Base-by-base conservation (phyloP, 306 rosid species). In the Vigna reflexopilosa region DNA sequence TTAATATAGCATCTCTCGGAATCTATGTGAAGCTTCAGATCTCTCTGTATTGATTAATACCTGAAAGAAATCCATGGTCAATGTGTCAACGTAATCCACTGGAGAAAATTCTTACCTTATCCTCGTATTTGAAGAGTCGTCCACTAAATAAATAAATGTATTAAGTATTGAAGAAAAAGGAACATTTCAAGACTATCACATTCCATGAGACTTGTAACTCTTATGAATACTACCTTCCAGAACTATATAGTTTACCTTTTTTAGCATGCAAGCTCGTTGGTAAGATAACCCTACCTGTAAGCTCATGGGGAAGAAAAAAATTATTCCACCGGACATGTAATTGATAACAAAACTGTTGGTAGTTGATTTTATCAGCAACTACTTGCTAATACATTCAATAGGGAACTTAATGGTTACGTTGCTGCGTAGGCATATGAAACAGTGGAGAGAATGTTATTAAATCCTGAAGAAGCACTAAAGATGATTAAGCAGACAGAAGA, bases 401-500 rank as follows among this genome's bases (percentile, higher is more conserved):
- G 59, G 54, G 17, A 73, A 62, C 48, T 30, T 72, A 42, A 75
- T 56, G 77, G 9, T 58, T 50, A 40, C 24, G 14, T 76, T 67
- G 48, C 24, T 72, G 67, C 72, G 40, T 73, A 96, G 99, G 99
- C 91, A 48, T 96, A 93, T 78, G 96, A 90, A 85, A 90, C 99
- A 22, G 88, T 96, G 85, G 99, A 96, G 88, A 82, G 83, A 34
- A 86, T 96, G 93, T 51, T 93, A 61, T 67, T 83, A 67, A 90
- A 91, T 90, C 97, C 99, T 1, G 98, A 93, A 14, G 99, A 96
- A 85, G 91, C 89, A 28, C 76, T 87, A 50, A 91, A 77, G 84
- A 82, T 81, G 59, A 73, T 90, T 78, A 93, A 86, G 84, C 97
- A 91, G 80, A 78, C 93, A 2, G 98, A 92, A 38, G 97, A 91